Evolutionary conservation across 78 protist species (phyloP).

Genomic region (slime mould (Dictyostelium discoideum)): dicty_2.7 NC_007090.3:1659001-1659500

Average conservation of each 20-base stretch:
- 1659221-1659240: conserved; percentile 53
- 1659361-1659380: too few relatives aligned
- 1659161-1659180: conserved; percentile 36
- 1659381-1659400: conserved; percentile 53
- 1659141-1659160: conserved; percentile 32
- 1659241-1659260: background rate
- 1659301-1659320: background rate
- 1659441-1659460: conserved; percentile 56
- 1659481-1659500: conserved; percentile 42
- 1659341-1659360: too few relatives aligned
- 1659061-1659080: conserved; percentile 59
- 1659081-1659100: conserved; percentile 51
- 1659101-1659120: conserved; percentile 46
- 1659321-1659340: too few relatives aligned
- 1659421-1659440: conserved; percentile 60
- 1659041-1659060: background rate
- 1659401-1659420: conserved; percentile 72
- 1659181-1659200: conserved; percentile 40
- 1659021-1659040: background rate
- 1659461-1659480: conserved; percentile 62
- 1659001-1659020: background rate
- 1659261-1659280: background rate
- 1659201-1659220: conserved; percentile 60
- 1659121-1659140: conserved; percentile 28
- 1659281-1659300: background rate